Evolutionary conservation across 805 yeast genomes (phyloP).

Genomic region (Pichia manshurica): DNA sequence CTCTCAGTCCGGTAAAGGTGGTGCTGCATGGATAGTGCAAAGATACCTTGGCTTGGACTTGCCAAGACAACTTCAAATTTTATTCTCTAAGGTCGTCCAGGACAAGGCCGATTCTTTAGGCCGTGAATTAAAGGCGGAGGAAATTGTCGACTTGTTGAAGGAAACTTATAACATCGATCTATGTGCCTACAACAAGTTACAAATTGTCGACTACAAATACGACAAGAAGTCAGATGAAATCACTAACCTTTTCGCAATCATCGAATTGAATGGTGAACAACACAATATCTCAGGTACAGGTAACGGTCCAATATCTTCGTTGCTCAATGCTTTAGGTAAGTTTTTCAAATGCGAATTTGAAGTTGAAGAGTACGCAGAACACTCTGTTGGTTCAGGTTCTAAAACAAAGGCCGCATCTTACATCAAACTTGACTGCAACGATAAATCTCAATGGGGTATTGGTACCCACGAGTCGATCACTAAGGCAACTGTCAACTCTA

Average conservation of each 20-base stretch:
- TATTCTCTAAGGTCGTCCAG: constrained; percentile 63
- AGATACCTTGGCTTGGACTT: constrained; percentile 66
- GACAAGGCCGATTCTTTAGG: constrained; percentile 57
- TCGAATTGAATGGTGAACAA: constrained; percentile 32
- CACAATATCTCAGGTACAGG: constrained; percentile 50
- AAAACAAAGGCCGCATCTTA: constrained; percentile 70
- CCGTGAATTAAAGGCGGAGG: constrained; percentile 63
- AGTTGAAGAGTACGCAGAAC: constrained; percentile 65
- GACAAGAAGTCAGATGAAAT: constrained; percentile 33
- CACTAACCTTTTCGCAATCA: constrained; percentile 38
- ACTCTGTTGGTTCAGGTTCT: constrained; percentile 67
- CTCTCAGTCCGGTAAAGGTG: constrained; percentile 86
- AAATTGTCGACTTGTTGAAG: constrained; percentile 54
- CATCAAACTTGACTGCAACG: constrained; percentile 35
- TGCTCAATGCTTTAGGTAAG: constrained; percentile 56
- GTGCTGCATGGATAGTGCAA: constrained; percentile 77
- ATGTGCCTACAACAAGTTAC: constrained; percentile 29
- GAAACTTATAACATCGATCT: constrained; percentile 46
- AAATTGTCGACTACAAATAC: constrained; percentile 39
- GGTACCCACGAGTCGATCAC: constrained; percentile 89
- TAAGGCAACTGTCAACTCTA: constrained; percentile 70
- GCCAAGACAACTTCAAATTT: constrained; percentile 66
- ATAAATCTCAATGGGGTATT: constrained; percentile 66
- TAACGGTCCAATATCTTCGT: constrained; percentile 75
- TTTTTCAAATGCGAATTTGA: constrained; percentile 49